A percentile compares a stretch with the other conserved stretches of the same genome.
These are phyloP conservation scores for Globisporangium splendens DNA, from an alignment of 352 stramenopile genomes.

Conservation along the genomic window DNA sequence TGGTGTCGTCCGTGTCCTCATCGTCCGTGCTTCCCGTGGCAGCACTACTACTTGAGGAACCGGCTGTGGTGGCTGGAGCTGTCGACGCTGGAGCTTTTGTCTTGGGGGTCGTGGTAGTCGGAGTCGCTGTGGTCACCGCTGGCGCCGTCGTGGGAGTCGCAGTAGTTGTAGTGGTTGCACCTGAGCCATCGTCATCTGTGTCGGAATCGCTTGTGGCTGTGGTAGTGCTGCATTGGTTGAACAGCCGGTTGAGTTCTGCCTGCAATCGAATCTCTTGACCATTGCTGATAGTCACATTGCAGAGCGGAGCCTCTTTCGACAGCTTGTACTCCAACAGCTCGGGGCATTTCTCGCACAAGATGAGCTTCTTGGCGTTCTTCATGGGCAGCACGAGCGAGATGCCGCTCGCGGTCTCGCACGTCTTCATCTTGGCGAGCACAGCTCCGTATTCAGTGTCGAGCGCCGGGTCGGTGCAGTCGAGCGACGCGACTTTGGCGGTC, in stretches of 20 bases:
- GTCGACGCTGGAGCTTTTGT: too few species aligned
- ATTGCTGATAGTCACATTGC: neutral
- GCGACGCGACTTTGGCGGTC: neutral
- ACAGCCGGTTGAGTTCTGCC: neutral
- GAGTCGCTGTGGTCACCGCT: too few species aligned
- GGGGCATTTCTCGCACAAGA: neutral
- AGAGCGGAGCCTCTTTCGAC: neutral
- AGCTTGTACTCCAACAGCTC: neutral
- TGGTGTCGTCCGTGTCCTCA: too few species aligned
- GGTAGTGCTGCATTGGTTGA: too few species aligned
- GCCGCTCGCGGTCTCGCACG: constrained; percentile 4
- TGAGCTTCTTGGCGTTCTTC: neutral
- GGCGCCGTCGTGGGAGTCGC: too few species aligned
- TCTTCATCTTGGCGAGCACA: neutral
- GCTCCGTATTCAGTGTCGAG: neutral
- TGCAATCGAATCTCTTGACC: neutral
- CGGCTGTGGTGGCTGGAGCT: too few species aligned
- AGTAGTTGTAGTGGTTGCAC: too few species aligned
- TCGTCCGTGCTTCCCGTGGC: too few species aligned
- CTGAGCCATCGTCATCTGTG: too few species aligned
- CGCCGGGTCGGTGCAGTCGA: neutral
- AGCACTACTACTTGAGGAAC: too few species aligned
- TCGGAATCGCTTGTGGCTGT: too few species aligned
- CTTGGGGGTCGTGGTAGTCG: too few species aligned
- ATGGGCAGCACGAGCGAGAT: constrained; percentile 3